These are phyloP conservation scores for Sicyos edulis DNA, from an alignment of 306 rosid species.

Conservation along the genomic window DNA sequence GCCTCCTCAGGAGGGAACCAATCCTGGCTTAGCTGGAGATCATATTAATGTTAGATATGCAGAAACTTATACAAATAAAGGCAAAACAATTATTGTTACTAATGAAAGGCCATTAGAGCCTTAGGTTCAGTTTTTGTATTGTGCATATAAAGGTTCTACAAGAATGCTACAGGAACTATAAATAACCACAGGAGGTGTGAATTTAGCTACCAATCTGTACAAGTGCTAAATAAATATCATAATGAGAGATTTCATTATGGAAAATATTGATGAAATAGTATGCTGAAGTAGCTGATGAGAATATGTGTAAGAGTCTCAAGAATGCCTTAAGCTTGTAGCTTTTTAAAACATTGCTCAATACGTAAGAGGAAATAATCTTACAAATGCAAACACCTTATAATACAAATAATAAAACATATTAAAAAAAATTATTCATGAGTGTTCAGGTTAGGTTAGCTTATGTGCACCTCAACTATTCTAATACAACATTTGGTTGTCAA, in stretches of 20 bases:
- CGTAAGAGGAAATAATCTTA: too few relatives aligned
- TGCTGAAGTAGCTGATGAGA: too few relatives aligned
- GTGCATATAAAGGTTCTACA: neutral
- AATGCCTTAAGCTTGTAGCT: too few relatives aligned
- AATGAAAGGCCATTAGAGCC: neutral
- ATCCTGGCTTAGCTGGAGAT: slow-evolving; percentile 43
- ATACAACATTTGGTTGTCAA: too few relatives aligned
- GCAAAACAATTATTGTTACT: neutral
- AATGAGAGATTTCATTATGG: too few relatives aligned
- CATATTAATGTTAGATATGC: neutral
- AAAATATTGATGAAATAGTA: too few relatives aligned
- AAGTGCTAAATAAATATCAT: neutral
- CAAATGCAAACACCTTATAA: neutral
- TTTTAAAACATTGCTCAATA: neutral
- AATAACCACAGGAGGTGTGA: neutral
- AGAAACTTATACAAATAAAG: slow-evolving; percentile 15
- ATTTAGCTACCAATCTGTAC: neutral
- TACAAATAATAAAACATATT: neutral
- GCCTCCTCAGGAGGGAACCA: slow-evolving; percentile 75
- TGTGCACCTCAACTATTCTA: too few relatives aligned
- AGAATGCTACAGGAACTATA: neutral
- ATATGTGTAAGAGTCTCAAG: too few relatives aligned
- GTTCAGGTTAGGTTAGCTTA: too few relatives aligned
- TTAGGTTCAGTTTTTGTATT: neutral
- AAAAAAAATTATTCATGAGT: too few relatives aligned